Percentiles rank a stretch among this genome's conserved stretches.
Conservation (phyloP, 139 green algal genomes). For the Micractinium conductrix region DNA sequence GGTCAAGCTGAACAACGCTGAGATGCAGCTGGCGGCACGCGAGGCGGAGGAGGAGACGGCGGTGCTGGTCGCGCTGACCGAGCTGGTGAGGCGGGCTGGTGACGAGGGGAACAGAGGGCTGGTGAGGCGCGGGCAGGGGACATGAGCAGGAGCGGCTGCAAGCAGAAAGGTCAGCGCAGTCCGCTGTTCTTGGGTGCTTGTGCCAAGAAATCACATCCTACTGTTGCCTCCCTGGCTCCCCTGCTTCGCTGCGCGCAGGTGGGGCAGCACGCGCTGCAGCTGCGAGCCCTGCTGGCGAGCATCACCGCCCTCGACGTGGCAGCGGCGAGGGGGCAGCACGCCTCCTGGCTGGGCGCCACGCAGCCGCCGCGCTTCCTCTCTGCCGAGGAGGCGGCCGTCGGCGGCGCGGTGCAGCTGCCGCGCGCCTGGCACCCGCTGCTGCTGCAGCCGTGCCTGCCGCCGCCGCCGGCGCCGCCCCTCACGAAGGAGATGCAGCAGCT, state of each 20-base stretch:
- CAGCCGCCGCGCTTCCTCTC: conserved; percentile 27
- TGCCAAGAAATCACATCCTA: no score
- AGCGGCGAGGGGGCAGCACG: conserved; percentile 66
- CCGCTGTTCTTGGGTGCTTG: no score
- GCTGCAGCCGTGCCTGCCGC: conserved; percentile 52
- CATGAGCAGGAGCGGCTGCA: no score
- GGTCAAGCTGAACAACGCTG: conserved; percentile 85
- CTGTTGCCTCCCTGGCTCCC: background rate
- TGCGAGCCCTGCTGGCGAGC: conserved; percentile 50
- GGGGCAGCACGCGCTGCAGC: background rate
- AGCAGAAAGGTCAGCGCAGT: no score
- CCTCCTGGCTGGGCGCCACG: conserved; percentile 58
- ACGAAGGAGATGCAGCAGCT: conserved; percentile 9
- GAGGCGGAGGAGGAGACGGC: conserved; percentile 66
- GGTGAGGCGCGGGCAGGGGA: no score
- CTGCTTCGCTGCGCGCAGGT: conserved; percentile 17
- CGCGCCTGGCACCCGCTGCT: conserved; percentile 50
- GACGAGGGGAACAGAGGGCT: no score
- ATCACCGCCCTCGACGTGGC: conserved; percentile 73
- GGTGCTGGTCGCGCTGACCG: conserved; percentile 63
- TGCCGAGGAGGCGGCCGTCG: conserved; percentile 7
- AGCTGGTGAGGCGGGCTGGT: conserved; percentile 42
- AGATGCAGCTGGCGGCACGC: conserved; percentile 64
- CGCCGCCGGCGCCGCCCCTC: conserved; percentile 39
- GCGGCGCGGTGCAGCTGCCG: conserved; percentile 15